Base-by-base conservation (phyloP, 768 basidiomycete species). In the Cytidiella melzeri region DNA sequence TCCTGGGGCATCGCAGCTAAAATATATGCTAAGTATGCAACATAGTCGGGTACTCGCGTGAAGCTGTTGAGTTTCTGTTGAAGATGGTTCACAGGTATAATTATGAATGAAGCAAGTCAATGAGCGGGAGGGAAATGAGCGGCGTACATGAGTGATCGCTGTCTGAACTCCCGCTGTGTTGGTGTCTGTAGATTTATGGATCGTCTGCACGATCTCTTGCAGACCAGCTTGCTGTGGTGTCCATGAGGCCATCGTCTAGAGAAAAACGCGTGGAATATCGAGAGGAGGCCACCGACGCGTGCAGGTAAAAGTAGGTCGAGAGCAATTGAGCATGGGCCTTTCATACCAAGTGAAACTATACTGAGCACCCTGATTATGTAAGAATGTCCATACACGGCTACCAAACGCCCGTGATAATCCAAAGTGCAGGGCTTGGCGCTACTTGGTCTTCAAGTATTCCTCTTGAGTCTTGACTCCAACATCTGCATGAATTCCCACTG, bases 21-120 rank as follows among this genome's bases (percentile, higher is more conserved):
- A 71, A 97, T 93, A 66, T 94, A 90, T 19, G 88, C 88, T 55
- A 99, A 83, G 77, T 99, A 98, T 50, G 87, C 93, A 52, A 92
- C 84, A 67, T 96, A 98, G 67, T 96, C 92, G 41, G 93, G 89
- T 55, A 85, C 84, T 60, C 84, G 83, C 63, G 89, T 85, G 67
- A 90, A 92, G 54, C 73, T 77, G 66, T 88, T 91, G 55, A 93
- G 76, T 87, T 90, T 91, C 89, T 92, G 54, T 28, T 40, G 46
- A 49, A 51, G 47, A 45, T 48, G 37, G 49, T 45, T 48, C 47
- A 51, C 40, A 40, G 46, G 52, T 45, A 53, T 40, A 45, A 56
- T 51, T 45, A 42, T 42, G 48, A 41, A 62, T 55, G 51, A 57
- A 45, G 39, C 30, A 44, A 44, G 43, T 54, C 43, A 56, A 58